phyloP scores from a whole-genome alignment of 441 rosid genomes.

The Adansonia madagascariensis region DNA sequence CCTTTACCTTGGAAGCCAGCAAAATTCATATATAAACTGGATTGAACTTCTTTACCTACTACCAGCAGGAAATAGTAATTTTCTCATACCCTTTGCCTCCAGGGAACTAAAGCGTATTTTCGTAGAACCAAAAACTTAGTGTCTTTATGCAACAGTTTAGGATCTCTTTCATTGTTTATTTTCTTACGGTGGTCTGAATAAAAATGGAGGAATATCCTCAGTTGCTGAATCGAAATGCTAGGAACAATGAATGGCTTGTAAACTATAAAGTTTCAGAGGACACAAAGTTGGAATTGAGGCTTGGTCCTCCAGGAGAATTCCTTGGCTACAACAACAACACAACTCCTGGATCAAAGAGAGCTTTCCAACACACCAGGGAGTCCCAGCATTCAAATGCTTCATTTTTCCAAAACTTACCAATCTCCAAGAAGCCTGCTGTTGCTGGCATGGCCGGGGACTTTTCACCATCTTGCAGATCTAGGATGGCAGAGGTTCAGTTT shows the following conservation, averaged over 20 bases:
- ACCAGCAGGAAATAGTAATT: not conserved
- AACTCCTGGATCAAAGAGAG: slow-evolving; percentile 42
- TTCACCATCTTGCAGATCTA: slow-evolving; percentile 19
- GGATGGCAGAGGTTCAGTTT: slow-evolving; percentile 16
- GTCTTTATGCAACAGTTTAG: not conserved
- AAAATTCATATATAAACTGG: not conserved
- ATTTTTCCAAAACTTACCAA: not conserved
- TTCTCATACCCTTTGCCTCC: slow-evolving; percentile 7
- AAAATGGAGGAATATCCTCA: slow-evolving; percentile 33
- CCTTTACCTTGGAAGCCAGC: slow-evolving; percentile 1
- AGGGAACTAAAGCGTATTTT: not conserved
- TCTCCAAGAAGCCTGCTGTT: slow-evolving; percentile 17
- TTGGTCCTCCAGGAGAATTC: slow-evolving; percentile 47
- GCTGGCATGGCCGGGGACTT: slow-evolving; percentile 26
- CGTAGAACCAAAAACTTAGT: not conserved
- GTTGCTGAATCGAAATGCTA: slow-evolving; percentile 21
- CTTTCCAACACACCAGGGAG: slow-evolving; percentile 23
- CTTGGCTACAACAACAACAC: slow-evolving; percentile 16
- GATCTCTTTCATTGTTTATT: not conserved
- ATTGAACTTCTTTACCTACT: not conserved
- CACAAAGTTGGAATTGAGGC: slow-evolving; percentile 45
- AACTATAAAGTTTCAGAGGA: slow-evolving; percentile 27
- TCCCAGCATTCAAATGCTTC: slow-evolving; percentile 3
- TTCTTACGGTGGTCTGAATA: not conserved
- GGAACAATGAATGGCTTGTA: slow-evolving; percentile 26